Base-by-base conservation (phyloP, 768 basidiomycete species). In the Lentinula edodes region DNA sequence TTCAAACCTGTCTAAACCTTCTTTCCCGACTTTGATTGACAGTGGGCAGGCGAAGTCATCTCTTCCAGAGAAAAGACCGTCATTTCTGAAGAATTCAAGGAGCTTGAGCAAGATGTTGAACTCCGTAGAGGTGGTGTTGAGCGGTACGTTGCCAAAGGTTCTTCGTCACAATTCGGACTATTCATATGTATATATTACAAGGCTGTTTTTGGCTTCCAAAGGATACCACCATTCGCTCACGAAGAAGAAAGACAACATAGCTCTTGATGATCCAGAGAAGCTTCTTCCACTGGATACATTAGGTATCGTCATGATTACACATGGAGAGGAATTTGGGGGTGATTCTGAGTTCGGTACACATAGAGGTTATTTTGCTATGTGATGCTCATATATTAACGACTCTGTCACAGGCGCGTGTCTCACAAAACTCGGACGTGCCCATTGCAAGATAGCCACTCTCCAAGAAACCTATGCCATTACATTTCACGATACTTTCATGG, bases 11-110 rank as follows among this genome's bases (percentile, higher is more conserved):
- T 58, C 69, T 63, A 67, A 23, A 43, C 74, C 70, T 73, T 71
- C 72, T 70, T 70, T 62, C 46, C 53, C 20, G 62, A 58, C 54
- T 39, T 39, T 39, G 38, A 66, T 48, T 67, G 18, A 41, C 41
- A 95, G 90, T 91, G 92, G 90, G 91, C 91, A 5, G 91, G 90
- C 45, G 93, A 95, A 75, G 89, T 91, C 66, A 92, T 97, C 58
- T 87, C 90, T 43, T 82, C 88, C 28, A 84, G 88, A 64, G 91
- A 93, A 70, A 95, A 90, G 80, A 87, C 90, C 2, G 74, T 83
- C 46, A 80, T 89, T 36, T 85, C 89, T 2, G 88, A 89, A 28
- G 93, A 94, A 64, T 90, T 95, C 71, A 81, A 76, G 41, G 90
- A 89, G 52, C 78, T 95, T 50, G 92, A 95, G 73, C 81, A 82